Conservation (phyloP, 179 eudicot species). For the Silene noctiflora region DNA sequence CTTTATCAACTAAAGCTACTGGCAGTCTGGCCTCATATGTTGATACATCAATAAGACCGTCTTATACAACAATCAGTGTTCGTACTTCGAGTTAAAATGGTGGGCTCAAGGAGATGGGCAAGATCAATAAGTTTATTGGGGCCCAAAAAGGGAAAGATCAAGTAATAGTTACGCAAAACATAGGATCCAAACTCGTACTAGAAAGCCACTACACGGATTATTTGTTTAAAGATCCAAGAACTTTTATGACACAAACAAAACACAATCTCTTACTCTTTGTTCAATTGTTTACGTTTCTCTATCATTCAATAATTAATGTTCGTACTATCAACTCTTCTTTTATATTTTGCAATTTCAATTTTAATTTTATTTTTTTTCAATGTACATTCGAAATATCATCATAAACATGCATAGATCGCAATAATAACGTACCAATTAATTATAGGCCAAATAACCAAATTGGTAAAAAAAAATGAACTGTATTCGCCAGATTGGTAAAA, state of each 20-base stretch:
- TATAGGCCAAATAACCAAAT: too few species aligned
- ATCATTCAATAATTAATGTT: neutral
- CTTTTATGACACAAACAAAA: too few species aligned
- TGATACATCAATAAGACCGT: too few species aligned
- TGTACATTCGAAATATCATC: too few species aligned
- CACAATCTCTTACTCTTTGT: neutral
- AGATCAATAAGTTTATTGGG: neutral
- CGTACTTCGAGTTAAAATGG: neutral
- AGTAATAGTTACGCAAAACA: constrained; percentile 5
- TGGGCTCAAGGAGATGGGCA: constrained; percentile 2
- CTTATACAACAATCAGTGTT: too few species aligned
- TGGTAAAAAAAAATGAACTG: too few species aligned
- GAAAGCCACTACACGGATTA: neutral
- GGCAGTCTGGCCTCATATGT: too few species aligned
- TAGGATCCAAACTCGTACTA: constrained; percentile 10
- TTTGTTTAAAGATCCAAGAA: neutral
- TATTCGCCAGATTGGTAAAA: too few species aligned
- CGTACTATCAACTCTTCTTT: neutral
- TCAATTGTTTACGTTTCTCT: neutral
- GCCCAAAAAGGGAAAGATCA: neutral
- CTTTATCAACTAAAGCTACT: too few species aligned
- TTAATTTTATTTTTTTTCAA: too few species aligned
- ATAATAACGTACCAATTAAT: neutral
- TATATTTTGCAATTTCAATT: neutral
- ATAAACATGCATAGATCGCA: too few species aligned